Evolutionary conservation across 495 filamentous ascomycete species (phyloP).

Genomic region (Tuber umbilicatum): DNA sequence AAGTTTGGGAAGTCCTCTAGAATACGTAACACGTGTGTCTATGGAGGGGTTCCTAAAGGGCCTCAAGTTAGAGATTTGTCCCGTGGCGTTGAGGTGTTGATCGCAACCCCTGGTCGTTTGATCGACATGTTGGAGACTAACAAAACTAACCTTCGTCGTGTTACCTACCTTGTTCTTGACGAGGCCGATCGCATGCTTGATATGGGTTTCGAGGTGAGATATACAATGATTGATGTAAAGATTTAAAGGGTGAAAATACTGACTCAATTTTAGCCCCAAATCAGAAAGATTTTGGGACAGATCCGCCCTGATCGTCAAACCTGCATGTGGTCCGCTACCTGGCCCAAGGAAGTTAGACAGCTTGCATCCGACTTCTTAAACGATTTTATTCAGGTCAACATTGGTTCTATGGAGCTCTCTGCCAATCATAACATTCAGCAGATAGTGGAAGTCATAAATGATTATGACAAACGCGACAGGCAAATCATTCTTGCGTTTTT

Average conservation of each 20-base stretch:
- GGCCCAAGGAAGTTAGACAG: constrained; percentile 97
- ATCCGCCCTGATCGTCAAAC: constrained; percentile 98
- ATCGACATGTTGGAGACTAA: constrained; percentile 98
- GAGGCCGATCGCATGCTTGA: constrained; percentile 88
- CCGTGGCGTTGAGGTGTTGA: constrained; percentile 80
- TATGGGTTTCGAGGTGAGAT: constrained; percentile 71
- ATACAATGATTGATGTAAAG: constrained; percentile 45
- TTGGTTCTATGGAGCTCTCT: constrained; percentile 91
- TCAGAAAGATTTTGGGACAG: constrained; percentile 64
- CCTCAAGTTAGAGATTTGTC: constrained; percentile 90
- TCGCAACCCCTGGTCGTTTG: constrained; percentile 92
- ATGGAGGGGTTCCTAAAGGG: constrained; percentile 96
- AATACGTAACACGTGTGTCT: constrained; percentile 98
- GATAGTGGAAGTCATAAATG: constrained; percentile 88
- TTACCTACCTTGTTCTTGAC: constrained; percentile 88
- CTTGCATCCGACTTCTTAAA: constrained; percentile 90
- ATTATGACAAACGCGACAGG: constrained; percentile 92
- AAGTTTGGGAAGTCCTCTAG: constrained; percentile 98
- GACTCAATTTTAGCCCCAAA: constrained; percentile 25
- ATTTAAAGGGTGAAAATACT: constrained; percentile 63
- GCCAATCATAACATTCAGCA: constrained; percentile 98
- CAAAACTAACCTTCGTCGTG: constrained; percentile 95
- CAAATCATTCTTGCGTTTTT: background rate
- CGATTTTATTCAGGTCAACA: constrained; percentile 98
- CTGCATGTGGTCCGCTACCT: constrained; percentile 99